phyloP scores from a whole-genome alignment of 2,329 filamentous ascomycete species.

The Aspergillus carbonarius region DNA sequence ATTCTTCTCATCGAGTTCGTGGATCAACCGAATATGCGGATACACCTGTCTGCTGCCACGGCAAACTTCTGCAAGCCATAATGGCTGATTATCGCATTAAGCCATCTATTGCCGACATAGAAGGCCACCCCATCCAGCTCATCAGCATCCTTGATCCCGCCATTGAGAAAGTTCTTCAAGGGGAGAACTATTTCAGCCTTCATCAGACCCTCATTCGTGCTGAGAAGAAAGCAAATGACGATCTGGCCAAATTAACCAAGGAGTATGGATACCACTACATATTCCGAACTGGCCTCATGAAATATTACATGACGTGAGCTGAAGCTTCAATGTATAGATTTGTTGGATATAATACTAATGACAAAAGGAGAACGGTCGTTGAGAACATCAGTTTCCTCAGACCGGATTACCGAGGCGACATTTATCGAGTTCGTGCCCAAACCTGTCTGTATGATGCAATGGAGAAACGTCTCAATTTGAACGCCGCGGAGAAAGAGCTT shows the following conservation, averaged over 20 bases:
- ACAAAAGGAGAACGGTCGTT: conserved; percentile 16
- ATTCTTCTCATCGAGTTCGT: conserved; percentile 1
- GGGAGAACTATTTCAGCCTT: conserved; percentile 13
- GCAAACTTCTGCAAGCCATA: conserved; percentile 12
- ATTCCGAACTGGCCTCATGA: conserved; percentile 26
- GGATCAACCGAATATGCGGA: neutral
- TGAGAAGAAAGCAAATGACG: conserved; percentile 23
- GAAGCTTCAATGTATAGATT: neutral
- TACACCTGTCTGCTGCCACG: conserved; percentile 13
- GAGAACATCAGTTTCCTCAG: conserved; percentile 23
- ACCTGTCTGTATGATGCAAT: conserved; percentile 24
- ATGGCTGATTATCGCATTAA: conserved; percentile 14
- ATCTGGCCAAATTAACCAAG: conserved; percentile 17
- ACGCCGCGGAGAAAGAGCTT: conserved; percentile 19
- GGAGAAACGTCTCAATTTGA: conserved; percentile 20
- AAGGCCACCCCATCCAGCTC: conserved; percentile 22
- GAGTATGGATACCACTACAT: conserved; percentile 27
- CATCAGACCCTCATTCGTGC: conserved; percentile 19
- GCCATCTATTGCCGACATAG: conserved; percentile 23
- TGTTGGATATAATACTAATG: conserved; percentile 2
- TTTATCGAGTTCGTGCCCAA: conserved; percentile 18
- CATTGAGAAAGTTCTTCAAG: conserved; percentile 14
- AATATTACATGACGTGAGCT: conserved; percentile 30
- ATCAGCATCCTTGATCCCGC: conserved; percentile 17
- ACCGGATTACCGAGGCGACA: conserved; percentile 18